Evolutionary conservation across 2,329 filamentous ascomycete genomes (phyloP).

Genomic region (Alternaria dauci): DNA sequence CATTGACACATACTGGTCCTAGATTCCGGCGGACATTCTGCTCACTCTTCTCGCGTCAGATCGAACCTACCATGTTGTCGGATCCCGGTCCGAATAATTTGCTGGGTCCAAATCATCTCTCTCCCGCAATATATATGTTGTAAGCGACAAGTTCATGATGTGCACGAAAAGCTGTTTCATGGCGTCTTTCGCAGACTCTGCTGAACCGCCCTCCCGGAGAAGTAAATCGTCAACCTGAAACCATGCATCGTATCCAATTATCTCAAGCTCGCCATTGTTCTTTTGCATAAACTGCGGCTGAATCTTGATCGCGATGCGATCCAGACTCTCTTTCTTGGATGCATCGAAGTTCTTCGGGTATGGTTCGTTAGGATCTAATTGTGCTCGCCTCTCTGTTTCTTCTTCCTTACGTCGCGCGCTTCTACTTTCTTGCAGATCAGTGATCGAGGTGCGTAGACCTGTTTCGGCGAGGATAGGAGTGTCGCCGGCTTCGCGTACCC

Average conservation of each 20-base stretch:
- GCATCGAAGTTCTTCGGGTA: neutral
- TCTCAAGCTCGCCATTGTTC: neutral
- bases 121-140: too few species aligned
- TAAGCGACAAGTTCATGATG: too few species aligned
- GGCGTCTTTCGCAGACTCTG: neutral
- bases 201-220: neutral
- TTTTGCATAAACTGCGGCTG: neutral
- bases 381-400: too few species aligned
- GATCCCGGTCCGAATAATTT: too few species aligned
- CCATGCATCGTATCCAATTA: neutral
- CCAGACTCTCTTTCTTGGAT: neutral
- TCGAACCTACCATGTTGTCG: rapidly evolving
- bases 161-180: neutral
- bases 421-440: neutral
- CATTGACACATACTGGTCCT: neutral
- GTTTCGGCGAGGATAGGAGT: neutral
- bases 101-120: too few species aligned
- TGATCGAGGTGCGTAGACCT: neutral
- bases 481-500: neutral
- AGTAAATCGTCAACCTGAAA: neutral
- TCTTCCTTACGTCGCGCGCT: neutral
- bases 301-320: neutral
- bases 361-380: too few species aligned
- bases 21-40: too few species aligned
- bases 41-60: too few species aligned